Evolutionary conservation across 2,329 filamentous ascomycete genomes (phyloP).

Genomic region (Curvularia verruculosa): DNA sequence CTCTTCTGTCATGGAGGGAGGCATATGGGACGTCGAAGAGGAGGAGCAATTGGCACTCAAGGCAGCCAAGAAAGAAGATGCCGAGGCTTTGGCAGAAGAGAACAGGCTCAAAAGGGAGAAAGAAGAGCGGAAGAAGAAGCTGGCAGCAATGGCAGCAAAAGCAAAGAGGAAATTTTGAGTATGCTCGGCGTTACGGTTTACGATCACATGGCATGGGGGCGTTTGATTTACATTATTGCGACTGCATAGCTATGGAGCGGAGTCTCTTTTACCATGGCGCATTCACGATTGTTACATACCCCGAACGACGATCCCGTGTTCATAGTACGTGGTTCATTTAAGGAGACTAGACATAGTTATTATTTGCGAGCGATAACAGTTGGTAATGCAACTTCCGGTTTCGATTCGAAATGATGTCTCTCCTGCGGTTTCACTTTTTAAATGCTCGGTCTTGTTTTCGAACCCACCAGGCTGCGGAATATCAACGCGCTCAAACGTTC

Average conservation of each 20-base stretch:
- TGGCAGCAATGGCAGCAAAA: constrained; percentile 38
- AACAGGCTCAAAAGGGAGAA: constrained; percentile 46
- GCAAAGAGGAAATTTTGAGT: constrained; percentile 40
- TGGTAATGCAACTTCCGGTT: constrained; percentile 11
- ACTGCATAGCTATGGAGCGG: constrained; percentile 44
- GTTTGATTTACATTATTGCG: constrained; percentile 32
- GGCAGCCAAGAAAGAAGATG: constrained; percentile 71
- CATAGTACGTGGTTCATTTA: constrained; percentile 22
- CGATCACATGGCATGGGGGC: constrained; percentile 36
- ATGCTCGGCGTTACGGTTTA: constrained; percentile 34
- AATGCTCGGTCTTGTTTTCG: neutral
- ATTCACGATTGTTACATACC: constrained; percentile 27
- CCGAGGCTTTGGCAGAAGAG: constrained; percentile 66
- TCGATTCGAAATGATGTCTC: constrained; percentile 6
- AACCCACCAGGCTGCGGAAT: no score
- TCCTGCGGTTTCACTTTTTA: neutral
- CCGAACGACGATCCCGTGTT: constrained; percentile 24
- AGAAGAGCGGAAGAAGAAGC: constrained; percentile 45
- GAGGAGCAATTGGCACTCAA: constrained; percentile 70
- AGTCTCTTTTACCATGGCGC: constrained; percentile 29
- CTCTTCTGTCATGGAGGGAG: constrained; percentile 81
- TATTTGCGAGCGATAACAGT: constrained; percentile 15
- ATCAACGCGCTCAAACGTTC: neutral
- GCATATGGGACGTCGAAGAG: constrained; percentile 72
- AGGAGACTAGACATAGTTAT: constrained; percentile 26